Conservation (phyloP, 495 filamentous ascomycete genomes). For the Geoglossum glabrum region DNA sequence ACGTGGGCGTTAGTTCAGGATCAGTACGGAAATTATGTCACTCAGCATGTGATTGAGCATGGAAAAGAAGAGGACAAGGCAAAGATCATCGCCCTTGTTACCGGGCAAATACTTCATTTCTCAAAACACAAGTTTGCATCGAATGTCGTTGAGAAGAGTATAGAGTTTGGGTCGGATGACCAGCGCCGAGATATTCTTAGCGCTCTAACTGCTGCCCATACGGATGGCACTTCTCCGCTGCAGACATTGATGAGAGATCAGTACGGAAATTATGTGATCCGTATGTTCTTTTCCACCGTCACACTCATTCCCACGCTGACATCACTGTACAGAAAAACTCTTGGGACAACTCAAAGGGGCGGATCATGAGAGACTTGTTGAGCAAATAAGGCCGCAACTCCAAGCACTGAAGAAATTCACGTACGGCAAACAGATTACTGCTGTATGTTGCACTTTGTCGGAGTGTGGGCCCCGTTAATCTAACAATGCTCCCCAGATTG, state of each 20-base stretch:
- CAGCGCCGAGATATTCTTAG: constrained; percentile 53
- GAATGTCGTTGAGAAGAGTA: constrained; percentile 93
- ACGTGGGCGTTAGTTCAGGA: constrained; percentile 58
- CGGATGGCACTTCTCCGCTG: constrained; percentile 46
- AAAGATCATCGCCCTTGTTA: constrained; percentile 54
- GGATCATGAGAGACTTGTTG: constrained; percentile 46
- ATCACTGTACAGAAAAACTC: constrained; percentile 44
- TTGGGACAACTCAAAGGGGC: constrained; percentile 43
- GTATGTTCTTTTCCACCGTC: constrained; percentile 35
- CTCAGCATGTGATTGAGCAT: constrained; percentile 77
- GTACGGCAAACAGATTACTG: constrained; percentile 55
- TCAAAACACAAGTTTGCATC: constrained; percentile 73
- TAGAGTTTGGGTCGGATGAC: constrained; percentile 47
- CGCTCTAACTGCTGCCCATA: constrained; percentile 35
- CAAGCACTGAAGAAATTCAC: constrained; percentile 48
- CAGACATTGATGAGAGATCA: constrained; percentile 70
- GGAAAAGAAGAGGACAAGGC: constrained; percentile 57
- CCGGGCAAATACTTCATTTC: constrained; percentile 23
- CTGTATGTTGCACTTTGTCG: constrained; percentile 2
- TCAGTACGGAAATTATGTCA: constrained; percentile 93
- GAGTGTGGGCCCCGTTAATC: not conserved
- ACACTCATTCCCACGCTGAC: constrained; percentile 17
- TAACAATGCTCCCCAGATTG: constrained; percentile 12
- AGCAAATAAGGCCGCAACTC: constrained; percentile 56
- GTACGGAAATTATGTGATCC: constrained; percentile 93